Evolutionary conservation across 768 basidiomycete genomes (phyloP).

Genomic region (Baorangia bicolor): DNA sequence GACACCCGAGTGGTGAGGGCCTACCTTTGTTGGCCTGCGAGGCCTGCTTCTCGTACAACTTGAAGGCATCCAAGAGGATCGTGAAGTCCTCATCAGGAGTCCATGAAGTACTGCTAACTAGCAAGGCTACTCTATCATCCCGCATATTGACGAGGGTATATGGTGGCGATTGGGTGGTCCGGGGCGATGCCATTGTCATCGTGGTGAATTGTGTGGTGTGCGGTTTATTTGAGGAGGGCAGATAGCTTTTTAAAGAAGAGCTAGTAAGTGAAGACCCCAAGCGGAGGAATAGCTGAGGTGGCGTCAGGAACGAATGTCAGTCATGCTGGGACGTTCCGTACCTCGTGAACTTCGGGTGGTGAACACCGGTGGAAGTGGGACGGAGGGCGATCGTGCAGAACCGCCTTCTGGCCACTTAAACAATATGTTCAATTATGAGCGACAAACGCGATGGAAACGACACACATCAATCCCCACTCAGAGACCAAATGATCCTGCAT

Average conservation of each 20-base stretch:
- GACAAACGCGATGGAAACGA: slow-evolving; percentile 11
- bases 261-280: slow-evolving; percentile 40
- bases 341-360: slow-evolving; percentile 75
- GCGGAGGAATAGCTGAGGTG: slow-evolving; percentile 48
- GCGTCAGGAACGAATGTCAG: not conserved
- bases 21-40: slow-evolving; percentile 26
- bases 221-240: slow-evolving; percentile 51
- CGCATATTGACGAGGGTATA: slow-evolving; percentile 37
- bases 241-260: slow-evolving; percentile 43
- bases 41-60: slow-evolving; percentile 64
- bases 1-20: not conserved
- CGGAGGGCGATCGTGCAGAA: slow-evolving; percentile 91
- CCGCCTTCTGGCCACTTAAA: slow-evolving; percentile 69
- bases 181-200: slow-evolving; percentile 24
- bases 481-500: slow-evolving; percentile 72
- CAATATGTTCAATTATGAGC: slow-evolving; percentile 2
- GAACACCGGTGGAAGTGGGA: slow-evolving; percentile 73
- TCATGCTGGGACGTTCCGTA: slow-evolving; percentile 30
- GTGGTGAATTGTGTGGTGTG: slow-evolving; percentile 65
- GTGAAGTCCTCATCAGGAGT: slow-evolving; percentile 95
- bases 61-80: slow-evolving; percentile 75
- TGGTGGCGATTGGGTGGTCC: slow-evolving; percentile 21
- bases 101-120: slow-evolving; percentile 96
- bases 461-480: slow-evolving; percentile 78
- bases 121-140: slow-evolving; percentile 74